A percentile compares a stretch with the other conserved stretches of the same genome.
Evolutionary conservation across 23 red algal species (phyloP).

Genomic region (Agarophyton chilense): DNA sequence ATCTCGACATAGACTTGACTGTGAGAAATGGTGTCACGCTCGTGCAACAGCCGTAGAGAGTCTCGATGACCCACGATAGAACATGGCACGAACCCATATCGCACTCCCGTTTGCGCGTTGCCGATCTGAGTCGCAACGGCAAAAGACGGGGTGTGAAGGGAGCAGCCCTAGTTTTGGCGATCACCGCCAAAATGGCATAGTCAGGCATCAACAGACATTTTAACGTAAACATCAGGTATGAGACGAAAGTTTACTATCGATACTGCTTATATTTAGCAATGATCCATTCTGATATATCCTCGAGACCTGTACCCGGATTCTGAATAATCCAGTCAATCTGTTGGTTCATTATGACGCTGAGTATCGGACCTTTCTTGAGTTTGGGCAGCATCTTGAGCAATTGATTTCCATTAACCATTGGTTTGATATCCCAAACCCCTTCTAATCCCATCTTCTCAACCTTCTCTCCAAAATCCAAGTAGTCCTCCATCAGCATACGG

Average conservation of each 20-base stretch:
- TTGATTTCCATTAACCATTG: conserved; percentile 72
- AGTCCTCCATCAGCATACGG: conserved; percentile 13
- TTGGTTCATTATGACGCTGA: conserved; percentile 70
- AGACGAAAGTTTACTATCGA: conserved; percentile 8
- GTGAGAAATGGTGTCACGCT: too few relatives aligned
- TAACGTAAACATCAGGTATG: too few relatives aligned
- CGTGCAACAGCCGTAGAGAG: too few relatives aligned
- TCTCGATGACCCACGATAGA: too few relatives aligned
- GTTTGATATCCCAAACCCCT: conserved; percentile 67
- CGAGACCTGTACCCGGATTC: conserved; percentile 41
- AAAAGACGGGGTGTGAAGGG: too few relatives aligned
- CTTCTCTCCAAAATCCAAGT: conserved; percentile 43
- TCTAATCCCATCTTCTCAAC: conserved; percentile 60
- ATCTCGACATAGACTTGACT: too few relatives aligned
- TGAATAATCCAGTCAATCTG: conserved; percentile 78
- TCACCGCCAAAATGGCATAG: too few relatives aligned
- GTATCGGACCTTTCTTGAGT: conserved; percentile 68
- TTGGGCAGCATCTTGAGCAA: conserved; percentile 67
- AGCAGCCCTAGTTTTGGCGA: too few relatives aligned
- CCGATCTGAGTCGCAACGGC: too few relatives aligned
- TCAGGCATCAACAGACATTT: too few relatives aligned
- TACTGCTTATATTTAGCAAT: conserved; percentile 43
- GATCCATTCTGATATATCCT: conserved; percentile 61
- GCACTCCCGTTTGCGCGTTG: too few relatives aligned
- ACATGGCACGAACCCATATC: too few relatives aligned